Evolutionary conservation across 345 rosid species (phyloP), one percentile per base, ranked within the genome.

Genomic region (Corchorus olitorius): DNA sequence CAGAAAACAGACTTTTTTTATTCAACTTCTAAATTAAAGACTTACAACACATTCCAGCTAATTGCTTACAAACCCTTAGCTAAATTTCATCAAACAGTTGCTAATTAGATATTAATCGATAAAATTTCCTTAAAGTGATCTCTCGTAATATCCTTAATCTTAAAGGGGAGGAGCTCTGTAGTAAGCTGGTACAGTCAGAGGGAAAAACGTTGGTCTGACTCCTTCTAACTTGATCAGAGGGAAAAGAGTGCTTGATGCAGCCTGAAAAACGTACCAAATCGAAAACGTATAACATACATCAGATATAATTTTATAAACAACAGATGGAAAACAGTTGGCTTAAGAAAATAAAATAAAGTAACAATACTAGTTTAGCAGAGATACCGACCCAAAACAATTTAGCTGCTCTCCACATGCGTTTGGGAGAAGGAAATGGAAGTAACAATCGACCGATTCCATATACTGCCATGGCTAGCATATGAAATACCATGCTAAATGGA

Each of bases 401-500:
- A 54, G 78, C 76, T 17, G 79, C 87, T n/a, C 37, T 80, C 78
- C 71, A 80, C n/a, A 84, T 3, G 49, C 83, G 84, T 78, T 78
- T 78, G 3, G 77, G 75, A 2, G 85, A 78, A 70, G 85, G 87
- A 75, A 80, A 81, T 8, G 79, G 87, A 54, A 80, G 73, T 55
- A 86, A 39, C 19, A 86, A 6, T 6, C 84, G 76, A 20, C 71
- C 78, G 55, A 76, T 74, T 4, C 79, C 85, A 8, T 73, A 86
- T 1, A 86, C 6, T 0, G 82, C 76, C 27, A 86, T 56, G 27
- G 84, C 77, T 2, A 82, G 73, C 73, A 86, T 80, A 75, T 82
- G 87, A n/a, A 83, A 68, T 19, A 77, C 69, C 17, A 86, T 53
- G 72, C 75, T 62, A n/a, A 80, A 39, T 45, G 85, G 87, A 55